Base-by-base conservation (phyloP, 257 asterid genomes). In the Solanum appendiculatum region DNA sequence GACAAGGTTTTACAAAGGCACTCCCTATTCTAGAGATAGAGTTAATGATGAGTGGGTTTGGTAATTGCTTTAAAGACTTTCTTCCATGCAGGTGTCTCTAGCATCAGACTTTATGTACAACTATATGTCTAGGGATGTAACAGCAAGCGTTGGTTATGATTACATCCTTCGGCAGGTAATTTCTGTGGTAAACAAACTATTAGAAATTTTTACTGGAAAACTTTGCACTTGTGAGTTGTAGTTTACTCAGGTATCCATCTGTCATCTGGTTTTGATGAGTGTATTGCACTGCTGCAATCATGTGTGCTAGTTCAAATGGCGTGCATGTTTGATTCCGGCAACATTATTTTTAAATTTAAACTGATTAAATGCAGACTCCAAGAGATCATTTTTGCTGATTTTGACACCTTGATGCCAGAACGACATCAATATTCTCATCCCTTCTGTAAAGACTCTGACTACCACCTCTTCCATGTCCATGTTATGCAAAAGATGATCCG, bases 71-170 rank as follows among this genome's bases (percentile, higher is more conserved):
- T 80, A 73, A 74, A 42, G 56, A 40, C 23, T 27, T 69, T 64
- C 87, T 88, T 73, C 54, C 86, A 63, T 86, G 34, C 87, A 94
- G 98, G 95, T 93, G 91, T 94, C 98, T 89, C 93, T 94, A 70
- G 97, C 98, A 82, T 86, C 95, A 40, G 98, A 94, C 80, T 93
- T 93, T 93, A 94, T 93, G 95, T 94, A 93, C 93, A 92, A 94
- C 92, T 93, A 91, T 66, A 86, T 91, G 90, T 94, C 98, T 21
- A 90, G 91, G 87, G 98, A 94, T 64, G 95, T 89, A 86, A 93
- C 97, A 48, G 93, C 98, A 85, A 94, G 97, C 84, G 86, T 92
- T 73, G 98, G 98, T 82, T 94, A 94, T 85, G 98, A 95, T 89
- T 95, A 92, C 87, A 92, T 92, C 87, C 93, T 94, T 60, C 94